Base-by-base conservation (phyloP, 2,329 filamentous ascomycete genomes). In the Huntiella decipiens region DNA sequence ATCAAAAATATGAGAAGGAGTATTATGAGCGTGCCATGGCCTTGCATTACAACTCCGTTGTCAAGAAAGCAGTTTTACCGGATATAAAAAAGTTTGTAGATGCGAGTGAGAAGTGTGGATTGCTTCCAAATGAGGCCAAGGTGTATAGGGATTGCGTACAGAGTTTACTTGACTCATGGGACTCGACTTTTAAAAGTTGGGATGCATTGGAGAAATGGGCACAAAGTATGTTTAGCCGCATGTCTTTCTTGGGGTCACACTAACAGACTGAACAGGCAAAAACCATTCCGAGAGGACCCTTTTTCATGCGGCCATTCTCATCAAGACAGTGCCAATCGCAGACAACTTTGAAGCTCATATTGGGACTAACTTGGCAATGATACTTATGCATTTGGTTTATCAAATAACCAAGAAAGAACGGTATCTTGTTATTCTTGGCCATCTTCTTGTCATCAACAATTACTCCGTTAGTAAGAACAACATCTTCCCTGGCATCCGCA, bases 131-230 rank as follows among this genome's bases (percentile, higher is more conserved):
- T 8, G 46, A 19, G 32, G 40, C 38, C 10, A 49, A 45, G 35
- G 40, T 45, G 13, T 43, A 47, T 32, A 36, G 44, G 10, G 37
- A 44, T 12, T 44, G 46, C n/a, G 22, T 45, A 12, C 38, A 35
- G 11, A 38, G 33, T 5, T 22, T 51, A 5, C 31, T 44, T 12
- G 31, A 47, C 5, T n/a, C 47, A 3, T 48, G 41, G 34, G 34
- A 46, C 15, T 17, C 32, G 12, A 38, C 47, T 12, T 22, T 38
- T 10, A 31, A 41, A 15, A 38, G 46, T 6, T 52, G 48, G 48
- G 28, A 41, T n/a, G 37, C 36, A 16, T 19, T 49, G 13, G 17
- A 41, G 12, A 34, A 41, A 12, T 46, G 42, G 28, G 46, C 44
- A 10, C 28, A 48, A 13, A 42, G 43, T 42, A 37, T 33, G 39